Percentiles rank a stretch among this genome's conserved stretches.
These are phyloP conservation scores for Suillus ampliporus DNA, from an alignment of 768 basidiomycete genomes.

Conservation along the genomic window DNA sequence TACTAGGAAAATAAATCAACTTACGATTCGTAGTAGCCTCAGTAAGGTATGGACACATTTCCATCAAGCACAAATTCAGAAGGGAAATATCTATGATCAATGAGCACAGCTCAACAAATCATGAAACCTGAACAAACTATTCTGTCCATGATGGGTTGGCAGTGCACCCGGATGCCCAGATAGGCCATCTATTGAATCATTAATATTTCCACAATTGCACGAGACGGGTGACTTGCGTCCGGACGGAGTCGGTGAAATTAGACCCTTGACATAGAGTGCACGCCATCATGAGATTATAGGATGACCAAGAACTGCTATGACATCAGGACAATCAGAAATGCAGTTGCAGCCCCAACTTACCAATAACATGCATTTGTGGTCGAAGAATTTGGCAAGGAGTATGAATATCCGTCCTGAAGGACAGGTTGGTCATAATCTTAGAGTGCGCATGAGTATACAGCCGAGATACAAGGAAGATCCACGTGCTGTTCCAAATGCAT, in stretches of 20 bases:
- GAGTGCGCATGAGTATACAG: not conserved
- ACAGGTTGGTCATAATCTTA: slow-evolving; percentile 33
- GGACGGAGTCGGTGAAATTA: slow-evolving; percentile 18
- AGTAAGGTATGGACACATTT: slow-evolving; percentile 48
- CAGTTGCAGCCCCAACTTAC: slow-evolving; percentile 18
- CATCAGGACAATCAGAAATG: not conserved
- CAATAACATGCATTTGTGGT: slow-evolving; percentile 35
- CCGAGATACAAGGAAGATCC: not conserved
- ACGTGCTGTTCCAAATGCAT: slow-evolving; percentile 32
- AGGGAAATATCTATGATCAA: slow-evolving; percentile 44
- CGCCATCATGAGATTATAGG: slow-evolving; percentile 59
- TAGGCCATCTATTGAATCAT: slow-evolving; percentile 26
- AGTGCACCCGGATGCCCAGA: slow-evolving; percentile 7
- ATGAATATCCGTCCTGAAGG: slow-evolving; percentile 22
- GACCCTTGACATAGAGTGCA: slow-evolving; percentile 55
- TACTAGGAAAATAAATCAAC: slow-evolving; percentile 18
- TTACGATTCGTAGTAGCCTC: slow-evolving; percentile 53
- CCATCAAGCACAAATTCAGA: slow-evolving; percentile 36
- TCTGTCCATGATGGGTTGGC: not conserved
- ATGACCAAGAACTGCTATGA: slow-evolving; percentile 54
- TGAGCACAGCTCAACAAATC: not conserved
- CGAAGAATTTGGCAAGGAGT: slow-evolving; percentile 28
- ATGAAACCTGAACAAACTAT: not conserved
- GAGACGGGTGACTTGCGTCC: slow-evolving; percentile 35
- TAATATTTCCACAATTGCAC: not conserved